phyloP scores from a whole-genome alignment of 2,329 filamentous ascomycete species.

The Colletotrichum liaoningense region DNA sequence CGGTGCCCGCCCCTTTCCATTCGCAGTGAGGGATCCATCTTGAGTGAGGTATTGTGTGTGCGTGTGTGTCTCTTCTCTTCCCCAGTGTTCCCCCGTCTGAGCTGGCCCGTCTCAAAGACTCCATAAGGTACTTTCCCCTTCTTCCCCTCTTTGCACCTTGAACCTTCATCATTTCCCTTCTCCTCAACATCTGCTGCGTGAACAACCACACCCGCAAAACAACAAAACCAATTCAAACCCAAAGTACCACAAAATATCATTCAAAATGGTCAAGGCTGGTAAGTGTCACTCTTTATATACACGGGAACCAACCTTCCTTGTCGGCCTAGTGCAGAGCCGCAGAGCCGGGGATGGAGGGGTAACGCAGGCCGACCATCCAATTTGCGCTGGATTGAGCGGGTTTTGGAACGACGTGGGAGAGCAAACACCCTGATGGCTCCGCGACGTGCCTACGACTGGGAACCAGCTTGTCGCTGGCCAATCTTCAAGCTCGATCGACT shows the following conservation, averaged over 20 bases:
- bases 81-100: background rate
- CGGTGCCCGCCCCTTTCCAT: constrained; percentile 10
- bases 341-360: constrained; percentile 39
- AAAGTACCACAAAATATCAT: constrained; percentile 56
- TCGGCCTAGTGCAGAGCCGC: constrained; percentile 22
- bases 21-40: no score
- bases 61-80: background rate
- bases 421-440: constrained; percentile 46
- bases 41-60: background rate
- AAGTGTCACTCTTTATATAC: constrained; percentile 56
- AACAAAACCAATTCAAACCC: constrained; percentile 34
- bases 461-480: constrained; percentile 23
- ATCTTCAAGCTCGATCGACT: constrained; percentile 21
- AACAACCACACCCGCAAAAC: constrained; percentile 9
- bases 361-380: constrained; percentile 41
- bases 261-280: constrained; percentile 99
- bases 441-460: constrained; percentile 19
- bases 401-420: constrained; percentile 52
- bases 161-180: constrained; percentile 17
- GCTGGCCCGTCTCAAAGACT: constrained; percentile 4
- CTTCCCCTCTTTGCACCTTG: constrained; percentile 32
- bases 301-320: constrained; percentile 39
- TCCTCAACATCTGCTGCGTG: constrained; percentile 19
- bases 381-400: constrained; percentile 69
- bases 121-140: constrained; percentile 27